These are phyloP conservation scores for Rhizopogon vulgaris DNA, from an alignment of 768 basidiomycete genomes.

Conservation along the genomic window DNA sequence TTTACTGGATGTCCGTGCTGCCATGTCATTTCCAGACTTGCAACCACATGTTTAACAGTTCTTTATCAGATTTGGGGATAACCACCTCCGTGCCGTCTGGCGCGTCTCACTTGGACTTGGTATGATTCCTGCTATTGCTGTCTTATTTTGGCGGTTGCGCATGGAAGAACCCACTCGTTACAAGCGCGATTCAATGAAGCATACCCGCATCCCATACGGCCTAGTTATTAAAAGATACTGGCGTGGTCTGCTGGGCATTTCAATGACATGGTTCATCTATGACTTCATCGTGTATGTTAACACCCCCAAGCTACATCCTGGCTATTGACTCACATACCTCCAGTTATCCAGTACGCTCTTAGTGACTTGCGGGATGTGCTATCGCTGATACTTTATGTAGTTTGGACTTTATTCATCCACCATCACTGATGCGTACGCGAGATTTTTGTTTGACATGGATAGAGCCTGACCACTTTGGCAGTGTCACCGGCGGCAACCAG, in stretches of 20 bases:
- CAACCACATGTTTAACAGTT: background rate
- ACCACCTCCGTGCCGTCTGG: constrained; percentile 86
- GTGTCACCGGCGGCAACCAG: constrained; percentile 49
- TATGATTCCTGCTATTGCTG: constrained; percentile 67
- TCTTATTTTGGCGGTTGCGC: constrained; percentile 82
- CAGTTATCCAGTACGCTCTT: constrained; percentile 56
- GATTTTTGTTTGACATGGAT: background rate
- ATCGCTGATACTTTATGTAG: constrained; percentile 25
- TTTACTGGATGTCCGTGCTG: constrained; percentile 76
- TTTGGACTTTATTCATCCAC: constrained; percentile 81
- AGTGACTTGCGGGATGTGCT: background rate
- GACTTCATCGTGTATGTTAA: constrained; percentile 68
- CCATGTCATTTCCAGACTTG: background rate
- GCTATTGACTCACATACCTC: background rate
- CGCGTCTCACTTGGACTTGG: constrained; percentile 82
- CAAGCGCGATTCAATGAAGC: constrained; percentile 75
- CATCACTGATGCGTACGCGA: constrained; percentile 54
- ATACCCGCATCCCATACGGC: constrained; percentile 65
- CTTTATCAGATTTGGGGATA: constrained; percentile 53
- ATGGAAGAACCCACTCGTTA: constrained; percentile 78
- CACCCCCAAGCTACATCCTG: background rate
- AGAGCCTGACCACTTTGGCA: constrained; percentile 18
- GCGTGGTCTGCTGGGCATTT: constrained; percentile 64
- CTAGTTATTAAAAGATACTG: constrained; percentile 81
- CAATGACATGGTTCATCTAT: constrained; percentile 79